Evolutionary conservation across 192 early-diverging fungal genomes (phyloP).

Genomic region (Coemansia aciculifera): DNA sequence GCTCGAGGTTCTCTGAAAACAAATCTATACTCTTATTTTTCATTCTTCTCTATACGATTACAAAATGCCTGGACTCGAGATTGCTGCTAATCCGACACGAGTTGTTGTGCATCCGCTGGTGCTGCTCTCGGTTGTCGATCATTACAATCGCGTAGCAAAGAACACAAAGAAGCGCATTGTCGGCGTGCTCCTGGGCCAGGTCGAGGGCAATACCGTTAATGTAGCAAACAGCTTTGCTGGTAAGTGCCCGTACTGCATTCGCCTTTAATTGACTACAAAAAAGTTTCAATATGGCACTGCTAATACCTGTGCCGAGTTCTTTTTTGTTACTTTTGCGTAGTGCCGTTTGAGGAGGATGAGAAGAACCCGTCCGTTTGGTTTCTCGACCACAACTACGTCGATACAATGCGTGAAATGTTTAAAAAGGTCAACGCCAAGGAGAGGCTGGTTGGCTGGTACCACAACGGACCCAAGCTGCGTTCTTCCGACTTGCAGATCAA

Average conservation of each 20-base stretch:
- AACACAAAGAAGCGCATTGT: constrained; percentile 96
- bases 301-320: background rate
- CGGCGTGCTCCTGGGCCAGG: constrained; percentile 93
- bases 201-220: constrained; percentile 83
- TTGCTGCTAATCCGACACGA: constrained; percentile 48
- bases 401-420: constrained; percentile 99
- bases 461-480: constrained; percentile 96
- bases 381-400: constrained; percentile 98
- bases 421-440: constrained; percentile 99
- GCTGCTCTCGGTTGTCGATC: constrained; percentile 97
- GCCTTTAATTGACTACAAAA: background rate
- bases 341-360: constrained; percentile 99
- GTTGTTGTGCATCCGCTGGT: constrained; percentile 97
- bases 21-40: background rate
- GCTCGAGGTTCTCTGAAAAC: background rate
- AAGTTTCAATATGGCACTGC: background rate
- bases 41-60: background rate
- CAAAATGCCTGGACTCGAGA: constrained; percentile 50
- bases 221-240: constrained; percentile 98
- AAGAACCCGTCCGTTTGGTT: constrained; percentile 98
- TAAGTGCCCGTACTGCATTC: constrained; percentile 36
- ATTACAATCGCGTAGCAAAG: constrained; percentile 95
- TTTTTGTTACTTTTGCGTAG: constrained; percentile 51
- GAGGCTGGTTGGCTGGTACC: constrained; percentile 98
- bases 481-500: constrained; percentile 97